phyloP scores from a whole-genome alignment of 805 yeast species.

The Tetrapisispora nanseiensis region DNA sequence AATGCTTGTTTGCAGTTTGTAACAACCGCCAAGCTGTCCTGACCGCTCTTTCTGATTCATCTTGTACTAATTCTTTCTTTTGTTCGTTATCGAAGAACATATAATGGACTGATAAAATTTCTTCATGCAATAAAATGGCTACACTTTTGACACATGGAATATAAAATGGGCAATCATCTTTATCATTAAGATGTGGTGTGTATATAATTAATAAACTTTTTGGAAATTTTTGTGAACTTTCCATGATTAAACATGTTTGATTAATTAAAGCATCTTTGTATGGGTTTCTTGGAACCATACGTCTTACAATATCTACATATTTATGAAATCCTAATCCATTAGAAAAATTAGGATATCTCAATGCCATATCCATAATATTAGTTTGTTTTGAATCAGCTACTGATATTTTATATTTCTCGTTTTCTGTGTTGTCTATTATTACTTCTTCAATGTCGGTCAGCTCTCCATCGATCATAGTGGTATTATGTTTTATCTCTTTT shows the following conservation, averaged over 20 bases:
- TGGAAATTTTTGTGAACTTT: slow-evolving; percentile 15
- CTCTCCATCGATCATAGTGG: background rate
- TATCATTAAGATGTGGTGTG: slow-evolving; percentile 57
- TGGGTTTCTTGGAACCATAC: slow-evolving; percentile 88
- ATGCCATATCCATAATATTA: slow-evolving; percentile 35
- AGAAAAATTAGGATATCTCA: slow-evolving; percentile 27
- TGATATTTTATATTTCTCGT: slow-evolving; percentile 6
- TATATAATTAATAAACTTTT: slow-evolving; percentile 54
- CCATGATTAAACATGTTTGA: slow-evolving; percentile 64
- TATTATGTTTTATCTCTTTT: slow-evolving; percentile 37
- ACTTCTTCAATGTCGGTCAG: background rate
- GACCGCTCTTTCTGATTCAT: slow-evolving; percentile 47
- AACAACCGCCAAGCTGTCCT: slow-evolving; percentile 75
- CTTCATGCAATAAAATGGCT: slow-evolving; percentile 47
- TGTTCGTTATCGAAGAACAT: slow-evolving; percentile 40
- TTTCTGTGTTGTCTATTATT: background rate
- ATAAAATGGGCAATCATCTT: slow-evolving; percentile 71
- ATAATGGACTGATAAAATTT: slow-evolving; percentile 60
- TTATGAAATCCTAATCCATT: slow-evolving; percentile 20
- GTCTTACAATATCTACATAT: slow-evolving; percentile 55
- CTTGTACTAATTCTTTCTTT: slow-evolving; percentile 8
- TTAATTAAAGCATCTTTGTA: slow-evolving; percentile 72
- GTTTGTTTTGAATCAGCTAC: slow-evolving; percentile 21
- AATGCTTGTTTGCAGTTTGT: slow-evolving; percentile 74
- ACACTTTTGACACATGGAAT: slow-evolving; percentile 79